These are phyloP conservation scores for Zizania palustris DNA, from an alignment of 202 grass and related monocot genomes.

Conservation along the genomic window DNA sequence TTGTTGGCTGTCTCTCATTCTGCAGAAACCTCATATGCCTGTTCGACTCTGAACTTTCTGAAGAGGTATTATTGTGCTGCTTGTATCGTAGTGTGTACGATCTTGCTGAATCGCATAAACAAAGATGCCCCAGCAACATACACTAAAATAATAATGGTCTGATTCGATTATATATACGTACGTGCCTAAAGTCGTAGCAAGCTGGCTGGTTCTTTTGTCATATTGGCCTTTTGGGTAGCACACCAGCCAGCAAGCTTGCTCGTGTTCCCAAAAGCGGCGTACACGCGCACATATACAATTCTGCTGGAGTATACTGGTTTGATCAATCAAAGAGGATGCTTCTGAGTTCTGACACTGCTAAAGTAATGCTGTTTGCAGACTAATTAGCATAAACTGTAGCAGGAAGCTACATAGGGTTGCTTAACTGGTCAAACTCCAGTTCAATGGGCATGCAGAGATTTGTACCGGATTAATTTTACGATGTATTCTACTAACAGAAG, in stretches of 20 bases:
- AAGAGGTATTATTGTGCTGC: not conserved
- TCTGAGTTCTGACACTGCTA: not conserved
- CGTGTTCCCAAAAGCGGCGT: not conserved
- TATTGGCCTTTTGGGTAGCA: not conserved
- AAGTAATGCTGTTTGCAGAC: not conserved
- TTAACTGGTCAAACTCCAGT: not conserved
- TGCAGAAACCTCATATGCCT: not conserved
- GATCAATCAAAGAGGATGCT: not conserved
- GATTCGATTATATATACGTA: not conserved
- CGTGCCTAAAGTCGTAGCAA: not conserved
- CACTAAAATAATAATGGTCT: not conserved
- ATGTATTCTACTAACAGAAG: too few relatives aligned
- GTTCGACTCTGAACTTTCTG: not conserved
- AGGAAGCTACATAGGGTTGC: not conserved
- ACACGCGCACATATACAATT: not conserved
- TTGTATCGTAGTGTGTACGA: not conserved
- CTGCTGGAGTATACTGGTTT: not conserved
- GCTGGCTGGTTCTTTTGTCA: not conserved
- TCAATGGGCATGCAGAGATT: not conserved
- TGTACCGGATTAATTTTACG: too few relatives aligned
- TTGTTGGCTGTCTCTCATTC: not conserved
- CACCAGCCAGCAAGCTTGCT: not conserved
- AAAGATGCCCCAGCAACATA: not conserved
- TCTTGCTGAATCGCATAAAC: not conserved
- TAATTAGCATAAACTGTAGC: not conserved